These are phyloP conservation scores for Fusarium continuum DNA, from an alignment of 2,329 filamentous ascomycete genomes.

Conservation along the genomic window DNA sequence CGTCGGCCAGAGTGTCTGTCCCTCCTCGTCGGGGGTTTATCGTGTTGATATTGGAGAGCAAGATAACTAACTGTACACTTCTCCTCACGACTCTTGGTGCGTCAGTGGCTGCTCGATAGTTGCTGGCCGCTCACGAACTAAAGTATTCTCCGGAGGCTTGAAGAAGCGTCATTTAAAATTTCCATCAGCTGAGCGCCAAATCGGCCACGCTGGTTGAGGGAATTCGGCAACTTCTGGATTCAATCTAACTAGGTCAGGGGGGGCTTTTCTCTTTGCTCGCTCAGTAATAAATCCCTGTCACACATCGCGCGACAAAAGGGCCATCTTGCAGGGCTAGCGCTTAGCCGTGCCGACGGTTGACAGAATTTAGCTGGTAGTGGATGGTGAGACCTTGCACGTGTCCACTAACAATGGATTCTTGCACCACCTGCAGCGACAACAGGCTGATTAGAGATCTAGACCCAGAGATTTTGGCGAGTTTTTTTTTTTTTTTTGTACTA, in stretches of 20 bases:
- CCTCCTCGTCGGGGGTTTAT: neutral
- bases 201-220: neutral
- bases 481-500: too few relatives aligned
- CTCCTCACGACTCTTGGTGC: neutral
- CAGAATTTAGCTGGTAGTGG: constrained; percentile 4
- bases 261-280: neutral
- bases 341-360: neutral
- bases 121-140: neutral
- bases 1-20: neutral
- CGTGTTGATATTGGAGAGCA: too few relatives aligned
- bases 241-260: constrained; percentile 23
- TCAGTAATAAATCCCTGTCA: neutral
- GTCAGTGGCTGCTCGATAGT: constrained; percentile 7
- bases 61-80: too few relatives aligned
- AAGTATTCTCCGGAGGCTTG: neutral
- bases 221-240: constrained; percentile 21
- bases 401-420: neutral
- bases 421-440: neutral
- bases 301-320: constrained; percentile 25
- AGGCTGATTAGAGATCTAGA: constrained; percentile 22
- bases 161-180: constrained; percentile 8
- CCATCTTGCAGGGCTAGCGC: constrained; percentile 8
- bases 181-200: constrained; percentile 2
- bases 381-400: fast-evolving
- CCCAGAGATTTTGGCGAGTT: constrained; percentile 7